Evolutionary conservation across 108 stramenopile species (phyloP), one percentile per base, ranked within the genome.

Genomic region (Skeletonema marinoi): DNA sequence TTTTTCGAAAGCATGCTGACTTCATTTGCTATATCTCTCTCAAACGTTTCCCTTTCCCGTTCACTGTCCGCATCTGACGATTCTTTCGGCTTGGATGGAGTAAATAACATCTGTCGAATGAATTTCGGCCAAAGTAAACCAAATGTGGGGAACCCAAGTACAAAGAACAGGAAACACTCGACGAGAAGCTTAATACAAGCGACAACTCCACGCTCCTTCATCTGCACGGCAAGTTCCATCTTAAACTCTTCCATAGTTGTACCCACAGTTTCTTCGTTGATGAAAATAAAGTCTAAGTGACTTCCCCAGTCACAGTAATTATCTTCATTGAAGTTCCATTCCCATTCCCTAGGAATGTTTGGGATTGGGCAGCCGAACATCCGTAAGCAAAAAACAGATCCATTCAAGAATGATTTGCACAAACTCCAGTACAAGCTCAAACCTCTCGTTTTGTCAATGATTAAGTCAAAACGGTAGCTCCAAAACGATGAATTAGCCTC

Each of bases 81-180:
- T n/a, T 63, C 32, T 4, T 33, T 32, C 32, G 62, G 62, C 4
- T 32, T 63, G 32, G 62, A 3, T 38, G 62, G 32, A n/a, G 62
- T 63, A 17, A 63, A 63, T 21, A 63, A 4, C n/a, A 63, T 63
- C 62, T 63, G 62, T 63, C 62, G 33, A 13, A 63, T 32, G n/a
- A 63, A 63, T 13, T 63, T 63, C 4, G 62, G 62, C 62, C 62
- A 63, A 0, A 63, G n/a, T 2, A 63, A 7, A 5, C 62, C 62
- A 36, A 16, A 63, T 0, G 62, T 63, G 1, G 62, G 62, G 32
- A 63, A 63, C 2, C 62, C 62, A n/a, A 63, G 32, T 5, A 63
- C 3, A 1, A 63, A 32, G 3, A 63, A 8, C 19, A n/a, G 29
- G 29, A 63, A n/a, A 36, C 36, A 16, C 38, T 36, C 32, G 0